A percentile compares a stretch with the other conserved stretches of the same genome.
Conservation (phyloP, 2,329 filamentous ascomycete genomes). For the Colletotrichum destructivum region DNA sequence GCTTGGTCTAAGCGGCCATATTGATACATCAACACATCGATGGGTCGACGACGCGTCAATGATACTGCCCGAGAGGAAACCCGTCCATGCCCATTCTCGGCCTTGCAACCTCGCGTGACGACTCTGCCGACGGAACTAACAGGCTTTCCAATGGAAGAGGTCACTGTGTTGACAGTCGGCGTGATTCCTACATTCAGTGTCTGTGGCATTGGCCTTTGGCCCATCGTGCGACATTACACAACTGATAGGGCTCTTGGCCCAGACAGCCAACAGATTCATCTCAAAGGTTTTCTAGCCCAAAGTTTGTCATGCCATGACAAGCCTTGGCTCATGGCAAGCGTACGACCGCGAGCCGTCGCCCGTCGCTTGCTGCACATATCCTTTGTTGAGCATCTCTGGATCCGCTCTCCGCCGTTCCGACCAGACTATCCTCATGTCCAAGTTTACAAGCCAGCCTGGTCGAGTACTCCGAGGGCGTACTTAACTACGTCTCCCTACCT, state of each 20-base stretch:
- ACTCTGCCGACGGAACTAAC: not conserved
- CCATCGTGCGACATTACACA: not conserved
- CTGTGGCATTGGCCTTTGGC: not conserved
- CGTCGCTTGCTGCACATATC: constrained; percentile 9
- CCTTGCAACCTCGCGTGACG: too few relatives aligned
- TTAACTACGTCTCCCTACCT: not conserved
- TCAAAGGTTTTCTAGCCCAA: not conserved
- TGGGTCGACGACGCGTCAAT: too few relatives aligned
- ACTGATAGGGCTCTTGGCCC: not conserved
- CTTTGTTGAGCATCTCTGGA: not conserved
- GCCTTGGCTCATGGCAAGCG: not conserved
- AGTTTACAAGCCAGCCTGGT: not conserved
- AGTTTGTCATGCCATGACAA: not conserved
- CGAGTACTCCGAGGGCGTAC: not conserved
- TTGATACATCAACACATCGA: too few relatives aligned
- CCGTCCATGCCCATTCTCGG: too few relatives aligned
- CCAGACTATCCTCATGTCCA: not conserved
- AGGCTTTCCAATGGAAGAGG: not conserved
- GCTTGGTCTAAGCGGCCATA: not conserved
- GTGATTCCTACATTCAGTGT: too few relatives aligned
- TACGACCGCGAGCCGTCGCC: not conserved
- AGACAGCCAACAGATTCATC: not conserved
- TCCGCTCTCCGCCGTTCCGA: not conserved
- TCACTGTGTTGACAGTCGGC: too few relatives aligned
- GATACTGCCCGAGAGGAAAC: not conserved